phyloP scores from a whole-genome alignment of 1,139 yeast species.

The Maudiozyma humilis region DNA sequence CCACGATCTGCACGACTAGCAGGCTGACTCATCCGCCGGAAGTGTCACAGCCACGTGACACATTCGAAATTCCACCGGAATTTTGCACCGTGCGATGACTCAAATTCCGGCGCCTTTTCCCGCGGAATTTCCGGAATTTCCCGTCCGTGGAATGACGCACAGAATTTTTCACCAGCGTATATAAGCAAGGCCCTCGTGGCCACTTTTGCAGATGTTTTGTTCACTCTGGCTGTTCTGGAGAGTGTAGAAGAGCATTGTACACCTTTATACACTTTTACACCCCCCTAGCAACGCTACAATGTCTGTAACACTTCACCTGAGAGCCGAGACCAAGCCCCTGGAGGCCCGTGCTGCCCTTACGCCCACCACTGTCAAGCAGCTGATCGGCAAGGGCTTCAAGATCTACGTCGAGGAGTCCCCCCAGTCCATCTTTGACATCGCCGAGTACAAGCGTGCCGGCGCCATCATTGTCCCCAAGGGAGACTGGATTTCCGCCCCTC shows the following conservation, averaged over 20 bases:
- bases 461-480: conserved; percentile 86
- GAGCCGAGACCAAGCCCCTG: conserved; percentile 95
- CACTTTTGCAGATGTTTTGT: neutral
- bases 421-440: conserved; percentile 67
- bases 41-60: no score
- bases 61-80: no score
- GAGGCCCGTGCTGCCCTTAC: conserved; percentile 97
- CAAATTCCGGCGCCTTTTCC: neutral
- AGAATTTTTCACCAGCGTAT: neutral
- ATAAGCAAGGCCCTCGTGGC: neutral
- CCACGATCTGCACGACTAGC: no score
- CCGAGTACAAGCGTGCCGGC: conserved; percentile 74
- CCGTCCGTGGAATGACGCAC: no score
- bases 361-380: conserved; percentile 77
- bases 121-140: neutral
- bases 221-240: no score
- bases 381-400: conserved; percentile 81
- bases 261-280: neutral
- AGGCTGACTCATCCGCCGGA: no score
- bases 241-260: no score
- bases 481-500: conserved; percentile 87
- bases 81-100: no score
- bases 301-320: conserved; percentile 53
- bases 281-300: neutral
- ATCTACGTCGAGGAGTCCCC: conserved; percentile 80